A percentile compares a stretch with the other conserved stretches of the same genome.
Conservation (phyloP, 306 rosid genomes). For the Rosa lucieae region DNA sequence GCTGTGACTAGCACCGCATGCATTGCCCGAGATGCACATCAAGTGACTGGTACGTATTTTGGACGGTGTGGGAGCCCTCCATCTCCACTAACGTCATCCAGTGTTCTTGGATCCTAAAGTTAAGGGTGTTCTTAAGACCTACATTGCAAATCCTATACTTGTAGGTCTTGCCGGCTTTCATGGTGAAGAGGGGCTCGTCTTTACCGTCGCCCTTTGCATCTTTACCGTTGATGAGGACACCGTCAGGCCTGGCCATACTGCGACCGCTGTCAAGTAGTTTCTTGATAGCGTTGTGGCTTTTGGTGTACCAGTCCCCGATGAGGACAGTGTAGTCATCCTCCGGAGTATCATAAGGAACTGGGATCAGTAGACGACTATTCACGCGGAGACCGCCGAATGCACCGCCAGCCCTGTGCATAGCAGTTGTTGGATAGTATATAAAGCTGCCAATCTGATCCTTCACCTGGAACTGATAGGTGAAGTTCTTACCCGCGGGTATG, state of each 20-base stretch:
- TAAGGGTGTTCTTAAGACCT: slow-evolving; percentile 65
- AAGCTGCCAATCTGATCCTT: slow-evolving; percentile 88
- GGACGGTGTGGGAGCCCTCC: slow-evolving; percentile 89
- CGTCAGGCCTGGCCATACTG: slow-evolving; percentile 56
- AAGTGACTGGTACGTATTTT: slow-evolving; percentile 63
- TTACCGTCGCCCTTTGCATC: slow-evolving; percentile 51
- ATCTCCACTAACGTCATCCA: slow-evolving; percentile 62
- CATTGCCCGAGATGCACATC: slow-evolving; percentile 81
- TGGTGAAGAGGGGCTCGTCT: slow-evolving; percentile 65
- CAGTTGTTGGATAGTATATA: slow-evolving; percentile 59
- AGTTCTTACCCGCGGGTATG: slow-evolving; percentile 60
- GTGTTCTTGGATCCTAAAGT: slow-evolving; percentile 76
- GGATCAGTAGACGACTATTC: slow-evolving; percentile 66
- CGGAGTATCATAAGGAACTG: slow-evolving; percentile 76
- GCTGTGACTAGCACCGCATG: slow-evolving; percentile 66
- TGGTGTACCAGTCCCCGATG: slow-evolving; percentile 78
- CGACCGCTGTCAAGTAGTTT: slow-evolving; percentile 57
- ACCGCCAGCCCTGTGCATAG: slow-evolving; percentile 64
- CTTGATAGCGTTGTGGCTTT: slow-evolving; percentile 52
- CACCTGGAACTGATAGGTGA: slow-evolving; percentile 66
- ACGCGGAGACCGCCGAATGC: slow-evolving; percentile 70
- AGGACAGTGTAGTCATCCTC: slow-evolving; percentile 84
- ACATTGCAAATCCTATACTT: slow-evolving; percentile 75
- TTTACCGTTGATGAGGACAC: slow-evolving; percentile 71
- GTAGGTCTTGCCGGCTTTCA: slow-evolving; percentile 76